Evolutionary conservation across 805 yeast species (phyloP).

Genomic region (Candida easanensis): DNA sequence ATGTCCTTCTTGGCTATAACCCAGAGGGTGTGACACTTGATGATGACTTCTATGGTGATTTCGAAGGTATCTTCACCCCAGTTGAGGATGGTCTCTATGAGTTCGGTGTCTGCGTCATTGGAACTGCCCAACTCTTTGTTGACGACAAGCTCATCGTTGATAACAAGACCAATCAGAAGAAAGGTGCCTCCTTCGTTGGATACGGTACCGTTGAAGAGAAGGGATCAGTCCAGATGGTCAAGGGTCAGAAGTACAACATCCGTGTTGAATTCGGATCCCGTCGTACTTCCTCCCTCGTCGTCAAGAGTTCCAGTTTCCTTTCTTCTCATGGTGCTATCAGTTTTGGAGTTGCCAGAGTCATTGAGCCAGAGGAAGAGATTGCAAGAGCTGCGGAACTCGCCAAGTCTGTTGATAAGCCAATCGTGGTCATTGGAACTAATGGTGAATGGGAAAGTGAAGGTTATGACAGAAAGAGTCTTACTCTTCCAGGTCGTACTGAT

Average conservation of each 20-base stretch:
- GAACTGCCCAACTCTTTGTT: slow-evolving; percentile 48
- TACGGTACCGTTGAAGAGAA: slow-evolving; percentile 53
- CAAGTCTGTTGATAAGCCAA: slow-evolving; percentile 47
- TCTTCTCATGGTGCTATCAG: slow-evolving; percentile 31
- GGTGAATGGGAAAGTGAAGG: slow-evolving; percentile 63
- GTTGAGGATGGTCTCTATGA: slow-evolving; percentile 45
- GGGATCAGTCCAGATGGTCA: slow-evolving; percentile 35
- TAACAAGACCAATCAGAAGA: slow-evolving; percentile 48
- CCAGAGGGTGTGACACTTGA: slow-evolving; percentile 13
- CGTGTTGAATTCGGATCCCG: slow-evolving; percentile 51
- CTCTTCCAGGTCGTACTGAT: slow-evolving; percentile 48
- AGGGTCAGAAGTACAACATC: slow-evolving; percentile 43
- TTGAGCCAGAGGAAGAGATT: slow-evolving; percentile 32
- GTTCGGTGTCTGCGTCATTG: slow-evolving; percentile 50
- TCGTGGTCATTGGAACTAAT: slow-evolving; percentile 49
- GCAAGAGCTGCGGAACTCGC: slow-evolving; percentile 47
- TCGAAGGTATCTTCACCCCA: slow-evolving; percentile 44
- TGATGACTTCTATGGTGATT: slow-evolving; percentile 40
- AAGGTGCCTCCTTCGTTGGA: slow-evolving; percentile 50
- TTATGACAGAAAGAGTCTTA: slow-evolving; percentile 49
- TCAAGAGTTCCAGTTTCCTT: neutral
- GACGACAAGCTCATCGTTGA: slow-evolving; percentile 45
- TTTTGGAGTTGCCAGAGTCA: slow-evolving; percentile 31
- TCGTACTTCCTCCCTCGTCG: slow-evolving; percentile 31
- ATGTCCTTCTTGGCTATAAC: slow-evolving; percentile 30